These are phyloP conservation scores for Boletus subparvulus DNA, from an alignment of 768 basidiomycete genomes.

Conservation along the genomic window DNA sequence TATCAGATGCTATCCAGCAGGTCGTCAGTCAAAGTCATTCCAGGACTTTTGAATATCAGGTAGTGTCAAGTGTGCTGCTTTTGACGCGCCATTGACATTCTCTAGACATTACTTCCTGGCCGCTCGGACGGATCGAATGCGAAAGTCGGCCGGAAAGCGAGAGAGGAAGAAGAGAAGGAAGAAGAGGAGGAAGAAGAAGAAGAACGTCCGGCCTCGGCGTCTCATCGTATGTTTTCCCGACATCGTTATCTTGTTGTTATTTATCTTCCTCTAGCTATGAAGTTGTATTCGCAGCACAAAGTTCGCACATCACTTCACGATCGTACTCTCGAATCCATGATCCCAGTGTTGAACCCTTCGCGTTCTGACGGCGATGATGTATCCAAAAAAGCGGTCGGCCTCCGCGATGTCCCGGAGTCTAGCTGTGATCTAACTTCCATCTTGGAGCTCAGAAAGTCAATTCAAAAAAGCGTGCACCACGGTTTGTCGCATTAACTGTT, in stretches of 20 bases:
- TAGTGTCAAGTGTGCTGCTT: conserved; percentile 17
- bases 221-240: conserved; percentile 23
- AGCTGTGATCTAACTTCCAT: conserved; percentile 78
- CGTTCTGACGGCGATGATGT: conserved; percentile 34
- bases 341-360: conserved; percentile 62
- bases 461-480: conserved; percentile 62
- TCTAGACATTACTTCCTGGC: conserved; percentile 61
- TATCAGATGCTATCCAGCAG: conserved; percentile 73
- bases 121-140: conserved; percentile 37
- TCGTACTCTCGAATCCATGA: conserved; percentile 94
- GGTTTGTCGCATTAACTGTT: conserved; percentile 45
- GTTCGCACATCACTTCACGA: conserved; percentile 86
- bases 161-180: conserved; percentile 39
- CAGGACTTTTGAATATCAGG: conserved; percentile 74
- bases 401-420: conserved; percentile 68
- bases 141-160: conserved; percentile 33
- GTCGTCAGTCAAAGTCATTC: conserved; percentile 64
- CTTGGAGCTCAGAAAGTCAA: conserved; percentile 54
- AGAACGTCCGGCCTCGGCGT: conserved; percentile 20
- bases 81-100: not conserved
- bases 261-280: conserved; percentile 36
- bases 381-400: conserved; percentile 26
- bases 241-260: not conserved
- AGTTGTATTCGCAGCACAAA: conserved; percentile 79
- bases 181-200: conserved; percentile 34